Evolutionary conservation across 495 filamentous ascomycete genomes (phyloP).

Genomic region (Penicillium bialowiezense): DNA sequence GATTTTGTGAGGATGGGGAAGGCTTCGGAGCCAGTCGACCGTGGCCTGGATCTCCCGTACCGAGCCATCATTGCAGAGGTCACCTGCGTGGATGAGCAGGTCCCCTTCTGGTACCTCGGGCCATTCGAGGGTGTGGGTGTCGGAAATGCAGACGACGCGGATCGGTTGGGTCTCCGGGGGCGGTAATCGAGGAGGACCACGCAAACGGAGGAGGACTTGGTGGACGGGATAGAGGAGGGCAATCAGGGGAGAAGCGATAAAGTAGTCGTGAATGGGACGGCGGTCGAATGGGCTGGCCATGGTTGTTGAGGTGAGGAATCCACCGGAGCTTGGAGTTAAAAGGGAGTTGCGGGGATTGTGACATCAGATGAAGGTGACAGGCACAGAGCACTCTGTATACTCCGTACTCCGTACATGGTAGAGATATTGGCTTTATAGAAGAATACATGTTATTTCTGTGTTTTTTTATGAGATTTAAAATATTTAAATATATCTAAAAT

Average conservation of each 20-base stretch:
- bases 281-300: conserved; percentile 49
- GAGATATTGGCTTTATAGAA: too few relatives aligned
- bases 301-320: conserved; percentile 4
- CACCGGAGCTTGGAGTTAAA: background rate
- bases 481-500: too few relatives aligned
- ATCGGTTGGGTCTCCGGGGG: conserved; percentile 54
- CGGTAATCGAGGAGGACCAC: conserved; percentile 55
- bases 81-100: conserved; percentile 85
- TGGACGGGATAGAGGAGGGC: conserved; percentile 55
- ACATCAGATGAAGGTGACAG: too few relatives aligned
- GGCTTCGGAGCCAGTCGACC: conserved; percentile 71
- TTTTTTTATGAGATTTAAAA: too few relatives aligned
- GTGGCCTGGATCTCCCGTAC: conserved; percentile 69
- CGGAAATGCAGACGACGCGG: conserved; percentile 82
- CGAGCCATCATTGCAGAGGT: conserved; percentile 73
- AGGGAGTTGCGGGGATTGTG: conserved; percentile 1
- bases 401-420: too few relatives aligned
- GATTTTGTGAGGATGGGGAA: conserved; percentile 76
- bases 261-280: conserved; percentile 43
- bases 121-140: conserved; percentile 75
- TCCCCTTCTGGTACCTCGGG: conserved; percentile 70
- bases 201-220: conserved; percentile 58
- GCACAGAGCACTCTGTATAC: too few relatives aligned
- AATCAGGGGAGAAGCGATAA: conserved; percentile 49
- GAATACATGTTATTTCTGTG: background rate